Conservation (phyloP, 371 early-diverging fungal species). For the Mucor piriformis region DNA sequence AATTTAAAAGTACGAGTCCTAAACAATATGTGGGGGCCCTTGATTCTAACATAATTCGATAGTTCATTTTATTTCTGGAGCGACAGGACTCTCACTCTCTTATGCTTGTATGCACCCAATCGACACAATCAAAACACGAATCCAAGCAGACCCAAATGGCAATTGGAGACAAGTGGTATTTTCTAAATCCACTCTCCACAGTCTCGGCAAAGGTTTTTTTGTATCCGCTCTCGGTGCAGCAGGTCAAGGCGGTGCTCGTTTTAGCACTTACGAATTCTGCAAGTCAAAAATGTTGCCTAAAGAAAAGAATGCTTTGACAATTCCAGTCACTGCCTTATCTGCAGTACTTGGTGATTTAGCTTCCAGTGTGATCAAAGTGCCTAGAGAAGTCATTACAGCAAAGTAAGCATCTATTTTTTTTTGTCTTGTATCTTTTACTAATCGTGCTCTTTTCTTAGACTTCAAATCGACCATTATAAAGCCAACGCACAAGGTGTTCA, state of each 20-base stretch:
- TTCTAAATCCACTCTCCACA: slow-evolving; percentile 53
- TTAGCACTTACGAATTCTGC: slow-evolving; percentile 78
- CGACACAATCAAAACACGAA: slow-evolving; percentile 71
- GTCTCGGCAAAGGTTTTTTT: slow-evolving; percentile 70
- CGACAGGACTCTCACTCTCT: slow-evolving; percentile 65
- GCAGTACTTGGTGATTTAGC: slow-evolving; percentile 80
- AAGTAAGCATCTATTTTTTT: slow-evolving; percentile 30
- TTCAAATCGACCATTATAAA: slow-evolving; percentile 72
- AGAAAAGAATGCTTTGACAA: slow-evolving; percentile 28
- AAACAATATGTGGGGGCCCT: too few species aligned
- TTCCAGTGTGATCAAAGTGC: slow-evolving; percentile 81
- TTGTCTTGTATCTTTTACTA: slow-evolving; percentile 30
- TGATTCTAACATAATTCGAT: background rate
- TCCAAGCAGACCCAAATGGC: slow-evolving; percentile 59
- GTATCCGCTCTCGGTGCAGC: slow-evolving; percentile 73
- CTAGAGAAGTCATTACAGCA: slow-evolving; percentile 84
- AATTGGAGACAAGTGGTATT: slow-evolving; percentile 52
- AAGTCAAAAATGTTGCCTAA: slow-evolving; percentile 63
- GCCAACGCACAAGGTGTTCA: slow-evolving; percentile 27
- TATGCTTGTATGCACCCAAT: slow-evolving; percentile 77
- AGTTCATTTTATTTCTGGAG: slow-evolving; percentile 75
- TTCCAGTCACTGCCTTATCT: slow-evolving; percentile 72
- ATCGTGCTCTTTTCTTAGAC: background rate
- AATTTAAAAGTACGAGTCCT: slow-evolving; percentile 33
- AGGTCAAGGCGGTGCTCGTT: slow-evolving; percentile 77